These are phyloP conservation scores for Chaetomidium leptoderma DNA, from an alignment of 495 filamentous ascomycete species.

Conservation along the genomic window DNA sequence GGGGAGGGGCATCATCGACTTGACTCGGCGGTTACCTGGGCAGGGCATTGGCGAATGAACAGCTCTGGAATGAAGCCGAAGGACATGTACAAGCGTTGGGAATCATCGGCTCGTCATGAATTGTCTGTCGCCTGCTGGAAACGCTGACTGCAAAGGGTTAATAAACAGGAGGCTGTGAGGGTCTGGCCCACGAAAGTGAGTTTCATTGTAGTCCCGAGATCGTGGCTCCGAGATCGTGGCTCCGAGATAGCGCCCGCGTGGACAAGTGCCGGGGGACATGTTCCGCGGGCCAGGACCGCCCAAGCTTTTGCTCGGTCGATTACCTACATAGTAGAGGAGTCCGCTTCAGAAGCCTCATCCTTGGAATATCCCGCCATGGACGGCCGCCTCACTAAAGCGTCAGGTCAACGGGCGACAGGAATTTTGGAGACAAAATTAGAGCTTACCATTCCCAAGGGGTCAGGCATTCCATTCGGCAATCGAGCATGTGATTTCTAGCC, in stretches of 20 bases:
- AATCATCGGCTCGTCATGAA: background rate
- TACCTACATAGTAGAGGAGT: background rate
- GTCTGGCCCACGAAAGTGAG: background rate
- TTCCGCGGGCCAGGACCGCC: background rate
- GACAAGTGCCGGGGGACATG: background rate
- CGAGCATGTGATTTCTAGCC: constrained; percentile 2
- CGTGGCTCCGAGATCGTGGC: background rate
- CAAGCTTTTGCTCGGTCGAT: background rate
- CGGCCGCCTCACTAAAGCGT: too few species aligned
- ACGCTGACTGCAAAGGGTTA: background rate
- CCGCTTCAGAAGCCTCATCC: too few species aligned
- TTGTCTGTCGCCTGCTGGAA: background rate
- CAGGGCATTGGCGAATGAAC: constrained; percentile 8
- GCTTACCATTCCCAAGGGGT: too few species aligned
- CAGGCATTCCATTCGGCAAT: background rate
- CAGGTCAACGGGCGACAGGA: too few species aligned
- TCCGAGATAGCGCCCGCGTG: background rate
- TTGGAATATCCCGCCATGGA: too few species aligned
- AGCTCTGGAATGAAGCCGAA: background rate
- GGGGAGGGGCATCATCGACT: background rate
- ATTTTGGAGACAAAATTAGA: too few species aligned
- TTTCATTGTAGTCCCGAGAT: background rate
- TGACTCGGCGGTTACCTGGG: background rate
- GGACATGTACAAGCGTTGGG: background rate
- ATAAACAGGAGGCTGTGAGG: too few species aligned